Percentiles rank a stretch among this genome's conserved stretches.
phyloP scores from a whole-genome alignment of 2,329 filamentous ascomycete species.

The Penicillium crustosum region DNA sequence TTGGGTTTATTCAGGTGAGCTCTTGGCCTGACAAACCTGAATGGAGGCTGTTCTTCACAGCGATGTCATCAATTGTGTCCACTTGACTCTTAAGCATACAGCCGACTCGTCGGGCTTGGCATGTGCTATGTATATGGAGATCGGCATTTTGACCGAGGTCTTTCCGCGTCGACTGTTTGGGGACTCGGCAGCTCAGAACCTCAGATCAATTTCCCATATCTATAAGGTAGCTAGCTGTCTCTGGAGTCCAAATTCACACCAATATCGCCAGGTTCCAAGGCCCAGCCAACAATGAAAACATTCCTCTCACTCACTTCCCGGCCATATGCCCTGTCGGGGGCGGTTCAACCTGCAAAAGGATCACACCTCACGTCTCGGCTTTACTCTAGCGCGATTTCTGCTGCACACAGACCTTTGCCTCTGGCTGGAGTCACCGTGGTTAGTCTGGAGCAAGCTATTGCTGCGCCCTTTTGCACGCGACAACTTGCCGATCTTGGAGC shows the following conservation, averaged over 20 bases:
- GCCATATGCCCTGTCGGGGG: neutral
- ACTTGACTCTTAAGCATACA: neutral
- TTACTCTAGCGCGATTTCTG: conserved; percentile 6
- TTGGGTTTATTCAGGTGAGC: no score
- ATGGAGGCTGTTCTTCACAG: neutral
- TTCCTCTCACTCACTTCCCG: neutral
- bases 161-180: neutral
- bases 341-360: neutral
- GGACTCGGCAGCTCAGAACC: neutral
- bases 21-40: no score
- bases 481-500: conserved; percentile 57
- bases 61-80: neutral
- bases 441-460: conserved; percentile 56
- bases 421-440: conserved; percentile 53
- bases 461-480: conserved; percentile 56
- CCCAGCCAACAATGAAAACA: conserved; percentile 1
- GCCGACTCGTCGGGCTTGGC: conserved; percentile 8
- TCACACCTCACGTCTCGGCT: neutral
- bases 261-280: neutral
- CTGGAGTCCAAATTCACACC: no score
- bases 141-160: neutral
- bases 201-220: neutral
- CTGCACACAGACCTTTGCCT: conserved; percentile 19
- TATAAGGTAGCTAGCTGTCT: neutral
- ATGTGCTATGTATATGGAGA: neutral